These are phyloP conservation scores for Claviceps africana DNA, from an alignment of 2,329 filamentous ascomycete genomes.

Conservation along the genomic window DNA sequence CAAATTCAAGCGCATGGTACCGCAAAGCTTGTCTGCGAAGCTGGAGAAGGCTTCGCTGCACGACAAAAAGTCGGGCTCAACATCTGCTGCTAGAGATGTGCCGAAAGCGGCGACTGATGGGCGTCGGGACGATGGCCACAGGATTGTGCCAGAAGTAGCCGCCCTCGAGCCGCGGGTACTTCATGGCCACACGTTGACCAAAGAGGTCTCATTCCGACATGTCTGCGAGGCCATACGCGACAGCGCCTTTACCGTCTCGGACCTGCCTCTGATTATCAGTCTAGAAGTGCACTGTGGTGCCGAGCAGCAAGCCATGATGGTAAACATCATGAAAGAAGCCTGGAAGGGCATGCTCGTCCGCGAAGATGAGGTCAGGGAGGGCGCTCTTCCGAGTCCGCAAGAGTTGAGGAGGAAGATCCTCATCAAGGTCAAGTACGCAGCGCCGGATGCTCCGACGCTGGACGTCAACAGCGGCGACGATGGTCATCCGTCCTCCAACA, in stretches of 20 bases:
- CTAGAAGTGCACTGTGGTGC: conserved; percentile 77
- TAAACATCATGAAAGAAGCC: conserved; percentile 74
- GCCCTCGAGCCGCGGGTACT: conserved; percentile 60
- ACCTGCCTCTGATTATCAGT: conserved; percentile 83
- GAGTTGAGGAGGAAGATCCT: conserved; percentile 66
- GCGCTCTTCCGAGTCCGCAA: conserved; percentile 50
- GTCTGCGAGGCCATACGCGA: conserved; percentile 73
- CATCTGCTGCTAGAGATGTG: conserved; percentile 9
- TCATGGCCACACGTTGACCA: conserved; percentile 83
- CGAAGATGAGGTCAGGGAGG: conserved; percentile 29
- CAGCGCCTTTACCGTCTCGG: conserved; percentile 58
- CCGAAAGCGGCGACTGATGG: conserved; percentile 1
- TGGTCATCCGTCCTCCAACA: conserved; percentile 27
- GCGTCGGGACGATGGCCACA: conserved; percentile 4
- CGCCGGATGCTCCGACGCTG: conserved; percentile 23
- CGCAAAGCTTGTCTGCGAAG: conserved; percentile 27
- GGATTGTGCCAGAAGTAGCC: conserved; percentile 15
- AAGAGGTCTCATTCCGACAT: conserved; percentile 70
- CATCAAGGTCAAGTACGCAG: conserved; percentile 64
- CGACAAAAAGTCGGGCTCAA: conserved; percentile 26
- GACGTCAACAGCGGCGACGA: conserved; percentile 21
- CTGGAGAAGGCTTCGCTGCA: conserved; percentile 34
- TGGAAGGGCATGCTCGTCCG: conserved; percentile 65
- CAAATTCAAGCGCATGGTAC: conserved; percentile 47
- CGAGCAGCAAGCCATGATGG: conserved; percentile 80